phyloP scores from a whole-genome alignment of 2,329 filamentous ascomycete species.

The Sclerotinia spermophila region DNA sequence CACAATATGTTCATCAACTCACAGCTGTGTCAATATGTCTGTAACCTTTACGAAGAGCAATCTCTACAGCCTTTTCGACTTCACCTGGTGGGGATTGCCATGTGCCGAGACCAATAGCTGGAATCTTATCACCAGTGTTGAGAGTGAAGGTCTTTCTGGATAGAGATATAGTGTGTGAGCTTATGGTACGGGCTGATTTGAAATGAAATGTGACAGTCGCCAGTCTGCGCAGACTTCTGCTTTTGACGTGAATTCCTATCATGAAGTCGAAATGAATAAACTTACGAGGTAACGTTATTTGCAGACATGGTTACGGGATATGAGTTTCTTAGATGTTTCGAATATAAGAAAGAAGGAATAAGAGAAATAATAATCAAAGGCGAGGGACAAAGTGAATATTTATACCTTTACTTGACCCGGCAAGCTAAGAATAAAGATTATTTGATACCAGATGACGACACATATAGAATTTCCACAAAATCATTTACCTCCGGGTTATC shows the following conservation, averaged over 20 bases:
- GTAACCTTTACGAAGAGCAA: conserved; percentile 65
- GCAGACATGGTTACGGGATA: conserved; percentile 32
- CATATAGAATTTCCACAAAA: not conserved
- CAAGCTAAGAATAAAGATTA: not conserved
- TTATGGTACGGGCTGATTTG: conserved; percentile 7
- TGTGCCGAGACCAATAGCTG: conserved; percentile 71
- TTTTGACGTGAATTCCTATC: conserved; percentile 23
- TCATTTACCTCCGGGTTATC: not conserved
- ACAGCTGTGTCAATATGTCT: conserved; percentile 65
- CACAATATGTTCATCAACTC: conserved; percentile 23
- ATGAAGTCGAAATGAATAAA: conserved; percentile 6
- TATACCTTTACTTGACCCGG: conserved; percentile 11
- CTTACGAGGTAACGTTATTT: conserved; percentile 34
- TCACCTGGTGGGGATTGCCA: conserved; percentile 70
- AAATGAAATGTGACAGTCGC: conserved; percentile 16
- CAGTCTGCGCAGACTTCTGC: conserved; percentile 19
- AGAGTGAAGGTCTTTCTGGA: conserved; percentile 58
- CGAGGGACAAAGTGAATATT: not conserved
- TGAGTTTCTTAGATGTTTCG: not conserved
- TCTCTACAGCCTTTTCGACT: conserved; percentile 67
- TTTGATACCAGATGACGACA: conserved; percentile 14
- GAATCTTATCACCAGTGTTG: conserved; percentile 75
- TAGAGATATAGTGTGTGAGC: conserved; percentile 24
- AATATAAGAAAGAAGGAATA: not conserved
- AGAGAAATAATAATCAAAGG: not conserved